Evolutionary conservation across 805 yeast genomes (phyloP).

Genomic region (Saturnispora hagleri): DNA sequence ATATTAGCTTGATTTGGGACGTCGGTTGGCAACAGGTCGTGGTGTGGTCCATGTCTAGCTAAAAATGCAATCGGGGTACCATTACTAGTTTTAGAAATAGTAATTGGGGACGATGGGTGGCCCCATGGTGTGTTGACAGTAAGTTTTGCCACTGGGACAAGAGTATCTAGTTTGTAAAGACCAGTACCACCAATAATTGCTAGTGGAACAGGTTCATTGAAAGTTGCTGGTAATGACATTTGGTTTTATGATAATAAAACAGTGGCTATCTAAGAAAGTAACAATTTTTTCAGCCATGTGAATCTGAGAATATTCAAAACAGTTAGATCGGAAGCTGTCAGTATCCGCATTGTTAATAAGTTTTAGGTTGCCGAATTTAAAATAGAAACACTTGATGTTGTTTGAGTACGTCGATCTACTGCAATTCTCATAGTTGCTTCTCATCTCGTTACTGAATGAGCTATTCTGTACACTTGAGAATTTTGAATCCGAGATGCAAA

Average conservation of each 20-base stretch:
- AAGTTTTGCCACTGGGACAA: conserved; percentile 78
- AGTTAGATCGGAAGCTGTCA: neutral
- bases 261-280: neutral
- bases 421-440: too few relatives aligned
- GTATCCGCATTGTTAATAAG: neutral
- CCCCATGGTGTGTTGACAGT: conserved; percentile 96
- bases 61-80: conserved; percentile 89
- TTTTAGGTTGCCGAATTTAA: conserved; percentile 32
- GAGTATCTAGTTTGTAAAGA: conserved; percentile 73
- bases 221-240: conserved; percentile 35
- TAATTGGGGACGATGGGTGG: conserved; percentile 85
- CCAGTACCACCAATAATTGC: conserved; percentile 99
- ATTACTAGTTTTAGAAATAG: conserved; percentile 65
- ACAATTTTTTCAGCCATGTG: neutral
- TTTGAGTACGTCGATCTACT: too few relatives aligned
- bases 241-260: neutral
- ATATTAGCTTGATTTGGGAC: conserved; percentile 93
- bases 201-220: conserved; percentile 58
- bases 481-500: too few relatives aligned
- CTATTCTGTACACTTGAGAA: too few relatives aligned
- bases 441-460: too few relatives aligned
- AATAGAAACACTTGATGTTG: too few relatives aligned
- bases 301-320: neutral
- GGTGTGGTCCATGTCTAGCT: conserved; percentile 90
- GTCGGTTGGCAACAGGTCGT: conserved; percentile 81